Evolutionary conservation across 306 rosid species (phyloP).

Genomic region (Cajanus cajan): DNA sequence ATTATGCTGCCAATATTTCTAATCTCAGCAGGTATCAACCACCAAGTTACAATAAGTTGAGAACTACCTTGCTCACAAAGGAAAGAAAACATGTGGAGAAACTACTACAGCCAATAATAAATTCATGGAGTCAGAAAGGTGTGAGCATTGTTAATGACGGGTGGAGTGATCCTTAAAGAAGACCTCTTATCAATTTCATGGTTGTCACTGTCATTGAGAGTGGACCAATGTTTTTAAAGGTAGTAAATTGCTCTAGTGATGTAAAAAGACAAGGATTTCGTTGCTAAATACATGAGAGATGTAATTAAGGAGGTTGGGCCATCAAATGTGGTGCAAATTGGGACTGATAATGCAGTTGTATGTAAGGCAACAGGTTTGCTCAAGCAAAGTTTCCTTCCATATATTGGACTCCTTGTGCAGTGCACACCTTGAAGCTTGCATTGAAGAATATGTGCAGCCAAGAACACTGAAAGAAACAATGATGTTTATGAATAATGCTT

Average conservation of each 20-base stretch:
- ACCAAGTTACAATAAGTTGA: background rate
- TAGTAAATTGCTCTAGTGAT: background rate
- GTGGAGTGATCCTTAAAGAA: background rate
- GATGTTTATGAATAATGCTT: background rate
- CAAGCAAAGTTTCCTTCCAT: background rate
- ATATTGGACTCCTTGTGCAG: background rate
- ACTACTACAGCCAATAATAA: background rate
- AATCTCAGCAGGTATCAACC: background rate
- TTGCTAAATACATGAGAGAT: background rate
- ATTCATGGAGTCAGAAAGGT: background rate
- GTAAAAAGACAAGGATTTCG: background rate
- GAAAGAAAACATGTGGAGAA: background rate
- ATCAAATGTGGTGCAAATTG: no score
- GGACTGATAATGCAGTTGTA: background rate
- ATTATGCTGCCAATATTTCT: background rate
- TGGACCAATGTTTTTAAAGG: background rate
- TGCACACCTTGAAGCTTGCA: background rate
- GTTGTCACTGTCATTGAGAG: background rate
- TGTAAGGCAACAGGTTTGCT: background rate
- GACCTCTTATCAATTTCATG: background rate
- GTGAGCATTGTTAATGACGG: background rate
- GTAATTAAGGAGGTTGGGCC: no score
- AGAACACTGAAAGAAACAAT: background rate
- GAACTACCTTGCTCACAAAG: background rate
- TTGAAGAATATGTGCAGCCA: background rate